Conservation (phyloP, 495 filamentous ascomycete species). For the Aspergillus heteromorphus region DNA sequence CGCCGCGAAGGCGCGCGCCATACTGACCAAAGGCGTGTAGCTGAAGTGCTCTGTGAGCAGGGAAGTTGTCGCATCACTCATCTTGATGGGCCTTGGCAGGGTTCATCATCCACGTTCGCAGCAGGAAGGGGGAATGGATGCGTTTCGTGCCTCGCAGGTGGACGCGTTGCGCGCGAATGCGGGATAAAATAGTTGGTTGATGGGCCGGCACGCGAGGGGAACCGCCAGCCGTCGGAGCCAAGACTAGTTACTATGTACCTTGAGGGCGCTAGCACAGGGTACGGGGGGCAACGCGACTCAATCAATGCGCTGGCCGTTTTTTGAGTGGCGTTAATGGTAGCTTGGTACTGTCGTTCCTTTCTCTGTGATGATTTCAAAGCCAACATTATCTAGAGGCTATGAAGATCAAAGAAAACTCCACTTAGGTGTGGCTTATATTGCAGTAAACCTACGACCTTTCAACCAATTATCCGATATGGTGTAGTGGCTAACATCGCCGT, state of each 20-base stretch:
- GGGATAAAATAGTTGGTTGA: background rate
- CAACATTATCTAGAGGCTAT: no score
- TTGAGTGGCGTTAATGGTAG: no score
- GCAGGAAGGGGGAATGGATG: background rate
- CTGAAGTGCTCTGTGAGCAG: slow-evolving; percentile 94
- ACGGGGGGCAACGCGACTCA: background rate
- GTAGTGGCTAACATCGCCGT: slow-evolving; percentile 41
- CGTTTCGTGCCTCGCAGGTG: slow-evolving; percentile 1
- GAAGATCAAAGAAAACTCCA: no score
- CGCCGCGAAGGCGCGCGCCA: slow-evolving; percentile 7
- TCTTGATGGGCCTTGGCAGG: slow-evolving; percentile 12
- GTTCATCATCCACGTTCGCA: slow-evolving; percentile 3
- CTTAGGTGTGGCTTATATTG: background rate
- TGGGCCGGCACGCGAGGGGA: slow-evolving; percentile 3
- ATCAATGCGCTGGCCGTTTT: no score
- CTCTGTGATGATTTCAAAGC: no score
- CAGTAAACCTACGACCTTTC: background rate
- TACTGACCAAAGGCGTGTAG: slow-evolving; percentile 81
- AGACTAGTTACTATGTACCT: background rate
- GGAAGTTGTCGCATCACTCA: slow-evolving; percentile 53
- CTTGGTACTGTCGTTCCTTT: no score
- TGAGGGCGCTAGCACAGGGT: no score
- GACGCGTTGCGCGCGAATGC: slow-evolving; percentile 20
- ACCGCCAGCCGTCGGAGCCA: background rate
- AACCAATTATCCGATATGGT: slow-evolving; percentile 29